These are phyloP conservation scores for Fraxinus cuspidata DNA, from an alignment of 257 asterid genomes.

Conservation along the genomic window DNA sequence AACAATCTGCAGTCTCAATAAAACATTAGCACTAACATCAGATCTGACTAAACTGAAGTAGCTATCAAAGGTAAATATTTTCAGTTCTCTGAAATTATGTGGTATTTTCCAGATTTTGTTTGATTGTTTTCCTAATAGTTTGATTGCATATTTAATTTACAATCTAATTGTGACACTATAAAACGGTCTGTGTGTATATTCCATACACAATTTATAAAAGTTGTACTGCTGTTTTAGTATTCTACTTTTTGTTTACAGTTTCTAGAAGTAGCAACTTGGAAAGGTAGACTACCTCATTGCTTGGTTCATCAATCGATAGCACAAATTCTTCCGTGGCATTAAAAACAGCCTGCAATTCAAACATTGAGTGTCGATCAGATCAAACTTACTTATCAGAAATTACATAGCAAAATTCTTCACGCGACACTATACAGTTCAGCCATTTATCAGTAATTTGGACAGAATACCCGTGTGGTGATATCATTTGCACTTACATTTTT, in stretches of 20 bases:
- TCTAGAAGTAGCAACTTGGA: background rate
- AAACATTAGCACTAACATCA: slow-evolving; percentile 10
- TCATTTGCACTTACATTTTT: background rate
- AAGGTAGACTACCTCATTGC: slow-evolving; percentile 56
- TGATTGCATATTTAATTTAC: background rate
- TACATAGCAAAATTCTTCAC: background rate
- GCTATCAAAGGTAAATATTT: background rate
- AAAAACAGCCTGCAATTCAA: slow-evolving; percentile 64
- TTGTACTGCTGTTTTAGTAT: background rate
- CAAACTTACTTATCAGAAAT: background rate
- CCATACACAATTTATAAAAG: background rate
- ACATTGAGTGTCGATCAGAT: background rate
- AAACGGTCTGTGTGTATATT: background rate
- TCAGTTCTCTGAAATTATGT: background rate
- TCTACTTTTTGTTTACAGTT: background rate
- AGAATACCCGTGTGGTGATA: background rate
- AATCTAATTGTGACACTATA: background rate
- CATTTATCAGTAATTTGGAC: background rate
- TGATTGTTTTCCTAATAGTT: background rate
- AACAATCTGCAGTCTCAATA: slow-evolving; percentile 52
- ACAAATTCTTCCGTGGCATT: slow-evolving; percentile 73
- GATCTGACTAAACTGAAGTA: background rate
- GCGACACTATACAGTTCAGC: background rate
- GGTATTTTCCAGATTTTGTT: background rate
- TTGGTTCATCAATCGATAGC: slow-evolving; percentile 57